These are phyloP conservation scores for Funneliformis geosporum DNA, from an alignment of 192 early-diverging fungal species.

Conservation along the genomic window DNA sequence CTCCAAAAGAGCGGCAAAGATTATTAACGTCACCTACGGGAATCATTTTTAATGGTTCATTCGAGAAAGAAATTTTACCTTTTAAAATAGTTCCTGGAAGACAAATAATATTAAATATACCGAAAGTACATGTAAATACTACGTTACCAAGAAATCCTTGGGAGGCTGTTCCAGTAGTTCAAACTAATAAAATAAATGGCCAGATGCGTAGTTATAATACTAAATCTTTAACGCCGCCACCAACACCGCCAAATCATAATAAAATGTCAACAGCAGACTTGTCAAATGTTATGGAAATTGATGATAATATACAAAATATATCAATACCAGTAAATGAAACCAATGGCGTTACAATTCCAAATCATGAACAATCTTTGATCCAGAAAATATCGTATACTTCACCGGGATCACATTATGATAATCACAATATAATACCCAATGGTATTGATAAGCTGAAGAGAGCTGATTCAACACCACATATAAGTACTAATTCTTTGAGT, in stretches of 20 bases:
- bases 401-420: no score
- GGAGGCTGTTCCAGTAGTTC: background rate
- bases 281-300: background rate
- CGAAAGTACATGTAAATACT: background rate
- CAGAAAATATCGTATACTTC: background rate
- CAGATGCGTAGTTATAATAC: background rate
- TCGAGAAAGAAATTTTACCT: background rate
- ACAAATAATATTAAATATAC: background rate
- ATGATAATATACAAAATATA: background rate
- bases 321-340: background rate
- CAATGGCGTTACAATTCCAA: background rate
- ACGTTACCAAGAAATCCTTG: background rate
- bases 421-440: background rate
- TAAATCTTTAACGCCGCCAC: background rate
- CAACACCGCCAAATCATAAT: background rate
- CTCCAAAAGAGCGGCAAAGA: background rate
- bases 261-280: background rate
- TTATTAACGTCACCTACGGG: background rate
- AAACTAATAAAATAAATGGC: background rate
- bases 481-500: background rate
- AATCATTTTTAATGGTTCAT: background rate
- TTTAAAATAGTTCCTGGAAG: background rate
- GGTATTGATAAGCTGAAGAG: background rate
- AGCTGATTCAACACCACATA: background rate
- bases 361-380: background rate